Conservation (phyloP, 2,329 filamentous ascomycete genomes). For the Fusarium tuaranense region DNA sequence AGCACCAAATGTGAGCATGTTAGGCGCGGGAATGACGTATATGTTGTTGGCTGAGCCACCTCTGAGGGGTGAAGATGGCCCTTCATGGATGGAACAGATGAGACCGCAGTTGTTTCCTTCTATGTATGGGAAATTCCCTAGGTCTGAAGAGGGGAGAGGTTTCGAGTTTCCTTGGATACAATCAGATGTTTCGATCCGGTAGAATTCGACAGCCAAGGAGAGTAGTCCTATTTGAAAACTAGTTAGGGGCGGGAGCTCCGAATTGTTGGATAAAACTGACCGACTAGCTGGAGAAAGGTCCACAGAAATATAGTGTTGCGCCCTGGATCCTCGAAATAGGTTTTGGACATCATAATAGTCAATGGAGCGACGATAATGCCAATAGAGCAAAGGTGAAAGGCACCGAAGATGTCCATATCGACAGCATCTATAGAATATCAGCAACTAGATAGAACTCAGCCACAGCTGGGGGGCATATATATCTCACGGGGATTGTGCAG, state of each 20-base stretch:
- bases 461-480: too few species aligned
- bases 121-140: too few species aligned
- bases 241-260: too few species aligned
- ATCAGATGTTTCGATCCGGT: constrained; percentile 58
- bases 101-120: too few species aligned
- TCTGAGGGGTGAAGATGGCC: too few species aligned
- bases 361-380: constrained; percentile 73
- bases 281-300: constrained; percentile 70
- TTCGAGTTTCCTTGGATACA: constrained; percentile 58
- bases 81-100: too few species aligned
- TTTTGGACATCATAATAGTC: constrained; percentile 70
- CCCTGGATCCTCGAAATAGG: constrained; percentile 73
- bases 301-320: constrained; percentile 76
- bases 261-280: constrained; percentile 49
- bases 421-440: constrained; percentile 61
- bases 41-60: too few species aligned
- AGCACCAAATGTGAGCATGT: too few species aligned
- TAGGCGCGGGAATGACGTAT: too few species aligned
- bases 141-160: constrained; percentile 49
- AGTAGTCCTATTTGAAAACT: constrained; percentile 59
- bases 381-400: constrained; percentile 75
- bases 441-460: too few species aligned
- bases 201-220: constrained; percentile 74
- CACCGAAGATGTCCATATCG: constrained; percentile 76
- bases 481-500: constrained; percentile 48